These are phyloP conservation scores for Trichoderma simmonsii DNA, from an alignment of 2,329 filamentous ascomycete species.

Conservation along the genomic window DNA sequence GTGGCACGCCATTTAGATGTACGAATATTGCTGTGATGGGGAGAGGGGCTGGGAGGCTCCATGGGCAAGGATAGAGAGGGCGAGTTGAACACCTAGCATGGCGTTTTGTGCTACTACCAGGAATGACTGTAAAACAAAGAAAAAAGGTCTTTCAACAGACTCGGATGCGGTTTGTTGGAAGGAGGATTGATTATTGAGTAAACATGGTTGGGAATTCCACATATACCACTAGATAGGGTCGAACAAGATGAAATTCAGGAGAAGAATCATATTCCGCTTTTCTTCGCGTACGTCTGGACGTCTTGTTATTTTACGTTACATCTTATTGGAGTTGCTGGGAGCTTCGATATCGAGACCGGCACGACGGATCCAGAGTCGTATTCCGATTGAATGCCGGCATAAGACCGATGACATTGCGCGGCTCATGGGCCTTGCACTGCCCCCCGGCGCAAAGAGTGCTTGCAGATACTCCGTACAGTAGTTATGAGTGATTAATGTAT, in stretches of 20 bases:
- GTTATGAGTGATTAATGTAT: not conserved
- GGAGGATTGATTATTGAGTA: not conserved
- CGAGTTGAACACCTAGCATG: not conserved
- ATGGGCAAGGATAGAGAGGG: not conserved
- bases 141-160: slow-evolving; percentile 23
- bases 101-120: slow-evolving; percentile 7
- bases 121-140: not conserved
- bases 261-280: not conserved
- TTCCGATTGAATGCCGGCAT: slow-evolving; percentile 13
- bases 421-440: not conserved
- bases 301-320: not conserved
- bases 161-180: slow-evolving; percentile 7
- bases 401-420: slow-evolving; percentile 5
- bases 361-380: slow-evolving; percentile 2
- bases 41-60: not conserved
- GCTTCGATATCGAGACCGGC: not conserved
- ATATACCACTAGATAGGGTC: slow-evolving; percentile 11
- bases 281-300: not conserved
- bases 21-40: not conserved
- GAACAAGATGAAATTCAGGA: no score
- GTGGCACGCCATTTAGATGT: not conserved
- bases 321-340: not conserved
- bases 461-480: not conserved
- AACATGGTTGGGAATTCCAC: slow-evolving; percentile 18
- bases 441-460: not conserved